Conservation (phyloP, 2,329 filamentous ascomycete genomes). For the Elsinoe australis region DNA sequence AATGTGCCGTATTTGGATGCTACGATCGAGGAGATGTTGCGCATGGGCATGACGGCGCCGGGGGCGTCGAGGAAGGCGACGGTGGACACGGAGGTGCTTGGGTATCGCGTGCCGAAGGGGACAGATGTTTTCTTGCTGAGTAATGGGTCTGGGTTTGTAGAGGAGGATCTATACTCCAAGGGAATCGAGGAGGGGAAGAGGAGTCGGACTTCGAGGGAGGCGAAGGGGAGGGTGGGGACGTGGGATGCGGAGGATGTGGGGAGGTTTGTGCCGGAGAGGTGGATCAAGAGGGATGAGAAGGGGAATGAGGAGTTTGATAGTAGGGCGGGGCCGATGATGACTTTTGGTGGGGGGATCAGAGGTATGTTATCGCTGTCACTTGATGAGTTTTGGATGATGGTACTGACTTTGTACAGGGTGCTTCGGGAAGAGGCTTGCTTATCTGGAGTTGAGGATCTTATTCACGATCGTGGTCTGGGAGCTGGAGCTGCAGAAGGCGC, state of each 20-base stretch:
- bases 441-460: conserved; percentile 26
- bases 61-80: conserved; percentile 28
- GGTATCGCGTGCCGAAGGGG: conserved; percentile 35
- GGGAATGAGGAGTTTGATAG: conserved; percentile 30
- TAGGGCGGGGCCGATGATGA: conserved; percentile 29
- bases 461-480: conserved; percentile 28
- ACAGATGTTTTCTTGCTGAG: conserved; percentile 30
- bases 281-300: conserved; percentile 30
- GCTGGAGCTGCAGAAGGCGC: conserved; percentile 25
- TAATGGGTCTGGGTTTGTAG: conserved; percentile 22
- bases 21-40: conserved; percentile 36
- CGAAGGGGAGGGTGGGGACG: conserved; percentile 24
- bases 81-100: conserved; percentile 36
- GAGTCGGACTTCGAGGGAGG: conserved; percentile 26
- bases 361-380: conserved; percentile 32
- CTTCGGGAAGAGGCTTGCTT: conserved; percentile 24
- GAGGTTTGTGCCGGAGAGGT: conserved; percentile 36
- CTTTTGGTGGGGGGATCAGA: conserved; percentile 34
- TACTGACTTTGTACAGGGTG: neutral
- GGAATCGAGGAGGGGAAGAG: conserved; percentile 27
- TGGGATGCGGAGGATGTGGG: conserved; percentile 28
- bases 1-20: conserved; percentile 33
- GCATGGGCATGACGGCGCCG: conserved; percentile 27
- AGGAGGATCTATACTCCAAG: conserved; percentile 19
- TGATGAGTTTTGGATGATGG: neutral